Evolutionary conservation across 768 basidiomycete genomes (phyloP).

Genomic region (Pisolithus microcarpus): DNA sequence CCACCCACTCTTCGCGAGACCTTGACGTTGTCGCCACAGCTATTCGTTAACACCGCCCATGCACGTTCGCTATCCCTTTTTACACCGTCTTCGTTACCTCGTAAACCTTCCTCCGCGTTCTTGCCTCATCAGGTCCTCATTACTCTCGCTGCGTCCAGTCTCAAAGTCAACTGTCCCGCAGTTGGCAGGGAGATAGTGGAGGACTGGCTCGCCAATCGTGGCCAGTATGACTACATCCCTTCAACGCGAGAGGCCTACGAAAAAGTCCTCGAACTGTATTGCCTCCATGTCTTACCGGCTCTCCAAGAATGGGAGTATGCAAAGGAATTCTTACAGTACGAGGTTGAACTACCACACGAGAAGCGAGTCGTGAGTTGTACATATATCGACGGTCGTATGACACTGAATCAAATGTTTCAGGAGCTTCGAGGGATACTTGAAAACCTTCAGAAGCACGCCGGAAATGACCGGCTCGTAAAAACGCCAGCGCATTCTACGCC

Average conservation of each 20-base stretch:
- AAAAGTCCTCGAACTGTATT: constrained; percentile 72
- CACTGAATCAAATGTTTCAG: constrained; percentile 8
- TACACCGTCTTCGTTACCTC: constrained; percentile 39
- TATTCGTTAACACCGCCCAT: constrained; percentile 50
- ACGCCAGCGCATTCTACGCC: constrained; percentile 18
- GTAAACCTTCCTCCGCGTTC: constrained; percentile 43
- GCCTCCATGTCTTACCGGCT: constrained; percentile 62
- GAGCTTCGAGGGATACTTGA: constrained; percentile 20
- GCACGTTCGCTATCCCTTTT: constrained; percentile 63
- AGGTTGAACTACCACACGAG: constrained; percentile 49
- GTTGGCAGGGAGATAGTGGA: constrained; percentile 63
- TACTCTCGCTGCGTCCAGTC: constrained; percentile 61
- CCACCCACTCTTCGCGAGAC: constrained; percentile 48
- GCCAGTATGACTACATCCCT: constrained; percentile 26
- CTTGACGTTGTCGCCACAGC: constrained; percentile 51
- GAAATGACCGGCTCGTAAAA: constrained; percentile 18
- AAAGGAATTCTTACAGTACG: constrained; percentile 66
- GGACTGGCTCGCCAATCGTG: constrained; percentile 67
- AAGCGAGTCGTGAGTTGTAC: constrained; percentile 43
- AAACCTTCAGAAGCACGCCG: constrained; percentile 33
- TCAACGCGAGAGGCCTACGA: constrained; percentile 53
- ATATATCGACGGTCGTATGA: background rate
- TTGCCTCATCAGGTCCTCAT: constrained; percentile 65
- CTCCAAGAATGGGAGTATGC: constrained; percentile 78
- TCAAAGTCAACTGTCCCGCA: constrained; percentile 57